Evolutionary conservation across 805 yeast genomes (phyloP), one percentile per base, ranked within the genome.

Genomic region (Kuraishia floccosa): DNA sequence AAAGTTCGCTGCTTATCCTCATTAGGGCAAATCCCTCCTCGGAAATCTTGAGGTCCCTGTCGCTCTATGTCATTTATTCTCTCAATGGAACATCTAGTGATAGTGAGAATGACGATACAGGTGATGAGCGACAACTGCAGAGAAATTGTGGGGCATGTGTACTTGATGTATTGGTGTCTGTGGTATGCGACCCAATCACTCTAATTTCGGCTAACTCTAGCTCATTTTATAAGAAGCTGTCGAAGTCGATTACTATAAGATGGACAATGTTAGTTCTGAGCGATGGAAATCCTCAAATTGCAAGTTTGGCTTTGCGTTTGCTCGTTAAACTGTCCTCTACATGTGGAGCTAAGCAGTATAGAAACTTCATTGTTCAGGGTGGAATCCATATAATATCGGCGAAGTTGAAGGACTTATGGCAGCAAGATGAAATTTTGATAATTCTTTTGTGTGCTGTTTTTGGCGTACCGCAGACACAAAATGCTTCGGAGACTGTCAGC

Each of bases 181-280:
- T 67, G 47, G 35, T 66, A 24, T 40, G 64, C 37, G 70, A 67
- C 24, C 44, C 65, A 17, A 23, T 35, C 3, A 32, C 38, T 2
- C 31, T 34, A 6, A 16, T 35, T 6, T 17, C 37, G 3, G 17
- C 27, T 25, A 28, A 30, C 38, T 42, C 12, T 39, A 34, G 24
- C 34, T 34, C 29, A 35, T 52, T 47, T 27, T 52, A 57, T 47
- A 68, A 51, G 46, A 65, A 51, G 41, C 63, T 52, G 41, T 66
- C 62, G 2, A 64, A 74, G 28, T 58, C 77, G 0, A 59, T 82
- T 2, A 68, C 83, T 1, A 61, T 76, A 5, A 79, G 77, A 43
- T 76, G 87, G 80, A 55, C 70, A 3, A 43, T 81, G 7, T 52
- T 81, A 8, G 46, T 80, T 10, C 45, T 80, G 9, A 52, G 68